These are phyloP conservation scores for Pinus taeda DNA, from an alignment of 75 land plant species.

Conservation along the genomic window DNA sequence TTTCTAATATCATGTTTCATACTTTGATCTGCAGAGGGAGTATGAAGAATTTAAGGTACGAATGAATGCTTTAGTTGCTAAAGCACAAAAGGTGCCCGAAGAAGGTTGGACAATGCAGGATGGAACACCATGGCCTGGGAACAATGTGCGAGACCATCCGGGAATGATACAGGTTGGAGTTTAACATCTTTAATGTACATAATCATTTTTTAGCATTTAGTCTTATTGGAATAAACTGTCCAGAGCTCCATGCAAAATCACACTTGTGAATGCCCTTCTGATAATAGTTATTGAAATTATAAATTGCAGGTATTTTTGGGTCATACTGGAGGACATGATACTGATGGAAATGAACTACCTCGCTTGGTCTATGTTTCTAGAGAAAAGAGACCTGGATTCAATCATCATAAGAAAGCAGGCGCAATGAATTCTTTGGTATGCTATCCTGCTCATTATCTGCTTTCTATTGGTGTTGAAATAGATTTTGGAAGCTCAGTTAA, in stretches of 20 bases:
- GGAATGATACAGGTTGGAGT: slow-evolving; percentile 73
- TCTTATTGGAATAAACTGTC: background rate
- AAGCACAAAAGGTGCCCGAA: slow-evolving; percentile 70
- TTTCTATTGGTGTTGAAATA: background rate
- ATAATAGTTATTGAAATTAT: background rate
- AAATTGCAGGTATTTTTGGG: slow-evolving; percentile 76
- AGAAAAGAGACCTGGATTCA: slow-evolving; percentile 83
- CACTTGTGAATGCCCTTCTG: background rate
- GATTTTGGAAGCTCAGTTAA: background rate
- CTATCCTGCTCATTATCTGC: background rate
- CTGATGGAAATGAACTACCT: slow-evolving; percentile 72
- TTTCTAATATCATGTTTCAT: background rate
- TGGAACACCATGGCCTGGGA: slow-evolving; percentile 82
- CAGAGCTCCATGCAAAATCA: background rate
- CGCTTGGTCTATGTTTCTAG: slow-evolving; percentile 86
- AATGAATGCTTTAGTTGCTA: slow-evolving; percentile 67
- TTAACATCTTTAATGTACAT: background rate
- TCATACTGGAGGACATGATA: slow-evolving; percentile 60
- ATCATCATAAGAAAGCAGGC: slow-evolving; percentile 88
- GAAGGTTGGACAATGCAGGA: slow-evolving; percentile 88
- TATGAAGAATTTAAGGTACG: slow-evolving; percentile 82
- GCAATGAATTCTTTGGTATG: slow-evolving; percentile 87
- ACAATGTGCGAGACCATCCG: slow-evolving; percentile 71
- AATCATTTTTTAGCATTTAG: background rate
- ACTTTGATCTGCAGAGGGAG: slow-evolving; percentile 52